Conservation (phyloP, 805 yeast species). For the Hanseniaspora hatyaiensis region DNA sequence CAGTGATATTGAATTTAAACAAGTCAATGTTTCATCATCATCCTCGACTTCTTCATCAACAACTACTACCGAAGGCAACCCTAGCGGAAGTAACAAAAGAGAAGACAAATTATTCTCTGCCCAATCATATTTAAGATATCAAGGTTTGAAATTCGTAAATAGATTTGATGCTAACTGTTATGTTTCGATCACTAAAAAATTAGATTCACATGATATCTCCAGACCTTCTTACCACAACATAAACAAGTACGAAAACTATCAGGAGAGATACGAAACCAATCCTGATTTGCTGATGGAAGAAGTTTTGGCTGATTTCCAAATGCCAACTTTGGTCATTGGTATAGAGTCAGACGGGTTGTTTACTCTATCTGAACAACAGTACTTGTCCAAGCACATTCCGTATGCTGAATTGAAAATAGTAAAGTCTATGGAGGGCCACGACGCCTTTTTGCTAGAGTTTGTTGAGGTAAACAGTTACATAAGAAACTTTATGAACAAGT, state of each 20-base stretch:
- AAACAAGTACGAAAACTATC: neutral
- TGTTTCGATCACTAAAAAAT: conserved; percentile 80
- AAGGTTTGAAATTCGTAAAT: conserved; percentile 77
- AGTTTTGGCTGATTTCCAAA: conserved; percentile 48
- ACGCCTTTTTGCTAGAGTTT: conserved; percentile 87
- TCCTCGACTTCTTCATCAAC: conserved; percentile 27
- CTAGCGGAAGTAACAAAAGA: conserved; percentile 19
- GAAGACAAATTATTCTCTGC: conserved; percentile 73
- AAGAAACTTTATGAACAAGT: conserved; percentile 44
- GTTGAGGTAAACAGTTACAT: conserved; percentile 65
- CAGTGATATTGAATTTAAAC: conserved; percentile 18
- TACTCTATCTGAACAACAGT: conserved; percentile 82
- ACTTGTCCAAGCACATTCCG: conserved; percentile 63
- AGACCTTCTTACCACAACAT: conserved; percentile 42
- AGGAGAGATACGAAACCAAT: neutral
- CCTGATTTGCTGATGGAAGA: conserved; percentile 27
- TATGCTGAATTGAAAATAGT: conserved; percentile 57
- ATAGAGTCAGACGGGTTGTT: conserved; percentile 86
- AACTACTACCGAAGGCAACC: too few species aligned
- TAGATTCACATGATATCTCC: conserved; percentile 90
- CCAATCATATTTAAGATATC: conserved; percentile 86
- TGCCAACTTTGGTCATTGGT: conserved; percentile 79
- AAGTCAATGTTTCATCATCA: conserved; percentile 26
- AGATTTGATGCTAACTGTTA: conserved; percentile 96
- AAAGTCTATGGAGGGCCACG: conserved; percentile 93